phyloP scores from a whole-genome alignment of 441 rosid species.

The Jatropha multifida region DNA sequence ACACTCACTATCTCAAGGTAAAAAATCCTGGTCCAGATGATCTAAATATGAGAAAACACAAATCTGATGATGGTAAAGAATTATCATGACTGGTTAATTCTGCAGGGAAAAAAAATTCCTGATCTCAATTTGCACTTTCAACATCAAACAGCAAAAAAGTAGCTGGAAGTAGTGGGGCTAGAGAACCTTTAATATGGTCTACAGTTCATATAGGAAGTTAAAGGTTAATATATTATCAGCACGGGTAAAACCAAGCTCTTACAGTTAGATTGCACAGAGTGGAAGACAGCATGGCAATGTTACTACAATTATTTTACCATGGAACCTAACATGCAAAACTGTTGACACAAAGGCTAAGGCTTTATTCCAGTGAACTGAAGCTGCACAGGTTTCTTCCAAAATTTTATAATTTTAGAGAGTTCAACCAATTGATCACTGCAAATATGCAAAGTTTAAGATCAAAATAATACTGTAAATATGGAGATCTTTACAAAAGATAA shows the following conservation, averaged over 20 bases:
- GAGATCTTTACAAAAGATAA: slow-evolving; percentile 14
- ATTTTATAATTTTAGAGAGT: not conserved
- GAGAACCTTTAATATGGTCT: not conserved
- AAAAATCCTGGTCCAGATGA: slow-evolving; percentile 22
- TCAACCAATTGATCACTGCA: slow-evolving; percentile 17
- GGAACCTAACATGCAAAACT: not conserved
- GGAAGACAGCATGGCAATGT: not conserved
- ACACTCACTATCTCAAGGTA: slow-evolving; percentile 9
- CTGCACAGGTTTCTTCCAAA: not conserved
- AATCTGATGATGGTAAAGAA: slow-evolving; percentile 11
- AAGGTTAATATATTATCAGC: not conserved
- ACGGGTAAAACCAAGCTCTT: not conserved
- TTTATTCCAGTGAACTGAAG: slow-evolving; percentile 3
- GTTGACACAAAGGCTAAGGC: not conserved
- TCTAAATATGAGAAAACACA: slow-evolving; percentile 16
- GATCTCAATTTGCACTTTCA: slow-evolving; percentile 12
- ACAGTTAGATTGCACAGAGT: not conserved
- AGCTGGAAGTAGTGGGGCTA: slow-evolving; percentile 10
- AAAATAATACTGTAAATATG: slow-evolving; percentile 10
- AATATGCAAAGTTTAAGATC: slow-evolving; percentile 12
- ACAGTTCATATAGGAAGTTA: not conserved
- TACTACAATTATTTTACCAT: not conserved
- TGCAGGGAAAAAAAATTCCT: not conserved
- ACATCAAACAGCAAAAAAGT: slow-evolving; percentile 14
- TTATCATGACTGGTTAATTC: slow-evolving; percentile 18